Conservation (phyloP, 345 rosid genomes). For the Brassica incana region DNA sequence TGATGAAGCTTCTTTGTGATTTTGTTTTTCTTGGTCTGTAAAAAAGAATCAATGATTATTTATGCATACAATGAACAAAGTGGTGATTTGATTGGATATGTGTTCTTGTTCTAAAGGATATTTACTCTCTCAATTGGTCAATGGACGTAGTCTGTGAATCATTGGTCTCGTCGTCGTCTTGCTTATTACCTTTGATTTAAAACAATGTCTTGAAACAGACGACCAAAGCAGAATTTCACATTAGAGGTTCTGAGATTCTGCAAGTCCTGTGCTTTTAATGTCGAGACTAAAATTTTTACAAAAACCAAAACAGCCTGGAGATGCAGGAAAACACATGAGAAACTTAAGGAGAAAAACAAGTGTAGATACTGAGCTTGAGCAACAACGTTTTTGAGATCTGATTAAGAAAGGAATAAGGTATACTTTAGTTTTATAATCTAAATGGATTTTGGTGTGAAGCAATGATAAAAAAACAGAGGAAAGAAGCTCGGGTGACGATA, state of each 20-base stretch:
- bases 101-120: constrained; percentile 9
- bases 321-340: constrained; percentile 20
- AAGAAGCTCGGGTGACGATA: constrained; percentile 63
- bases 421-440: constrained; percentile 74
- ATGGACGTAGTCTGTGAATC: constrained; percentile 26
- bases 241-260: too few species aligned
- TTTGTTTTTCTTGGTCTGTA: constrained; percentile 29
- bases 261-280: too few species aligned
- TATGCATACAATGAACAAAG: not conserved
- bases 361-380: not conserved
- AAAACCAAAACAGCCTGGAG: constrained; percentile 86
- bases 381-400: not conserved
- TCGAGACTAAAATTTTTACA: constrained; percentile 68
- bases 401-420: not conserved
- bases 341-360: constrained; percentile 7
- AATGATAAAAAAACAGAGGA: constrained; percentile 59
- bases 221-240: too few species aligned
- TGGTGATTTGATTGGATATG: not conserved
- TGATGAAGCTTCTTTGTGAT: constrained; percentile 26
- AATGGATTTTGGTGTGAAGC: constrained; percentile 68
- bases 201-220: too few species aligned
- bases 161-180: constrained; percentile 46
- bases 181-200: constrained; percentile 8
- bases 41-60: not conserved
- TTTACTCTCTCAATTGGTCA: constrained; percentile 30